Percentiles rank a stretch among this genome's conserved stretches.
phyloP scores from a whole-genome alignment of 2,329 filamentous ascomycete species.

The Gaeumannomyces tritici region DNA sequence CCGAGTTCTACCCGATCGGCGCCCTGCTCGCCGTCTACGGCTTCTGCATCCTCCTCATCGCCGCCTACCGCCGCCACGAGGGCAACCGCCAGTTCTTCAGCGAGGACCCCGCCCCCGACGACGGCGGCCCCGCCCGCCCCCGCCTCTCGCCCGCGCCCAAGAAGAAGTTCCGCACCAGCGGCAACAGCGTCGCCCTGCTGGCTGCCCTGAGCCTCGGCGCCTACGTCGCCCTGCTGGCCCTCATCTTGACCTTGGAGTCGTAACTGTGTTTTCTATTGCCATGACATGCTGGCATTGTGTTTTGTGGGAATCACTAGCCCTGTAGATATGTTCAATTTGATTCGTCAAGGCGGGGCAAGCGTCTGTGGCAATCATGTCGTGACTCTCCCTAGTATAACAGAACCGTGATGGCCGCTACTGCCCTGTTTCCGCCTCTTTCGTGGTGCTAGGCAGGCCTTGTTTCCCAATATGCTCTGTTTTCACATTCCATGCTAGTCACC shows the following conservation, averaged over 20 bases:
- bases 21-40: conserved; percentile 92
- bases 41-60: conserved; percentile 71
- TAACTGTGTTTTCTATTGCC: background rate
- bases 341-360: too few relatives aligned
- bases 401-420: too few relatives aligned
- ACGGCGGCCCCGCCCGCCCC: conserved; percentile 5
- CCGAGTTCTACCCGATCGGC: conserved; percentile 95
- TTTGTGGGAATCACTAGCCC: background rate
- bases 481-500: too few relatives aligned
- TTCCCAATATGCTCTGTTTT: too few relatives aligned
- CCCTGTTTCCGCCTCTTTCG: too few relatives aligned
- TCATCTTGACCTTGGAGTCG: conserved; percentile 25
- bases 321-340: too few relatives aligned
- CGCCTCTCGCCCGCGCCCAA: conserved; percentile 21
- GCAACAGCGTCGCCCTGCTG: conserved; percentile 51
- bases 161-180: conserved; percentile 53
- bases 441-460: too few relatives aligned
- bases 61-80: conserved; percentile 78
- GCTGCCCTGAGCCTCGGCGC: conserved; percentile 46
- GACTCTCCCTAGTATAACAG: too few relatives aligned
- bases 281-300: too few relatives aligned
- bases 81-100: conserved; percentile 92
- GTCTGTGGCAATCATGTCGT: too few relatives aligned
- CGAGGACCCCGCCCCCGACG: conserved; percentile 24
- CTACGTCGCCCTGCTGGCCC: conserved; percentile 45